A percentile compares a stretch with the other conserved stretches of the same genome.
phyloP scores from a whole-genome alignment of 2,329 filamentous ascomycete genomes.

The Sporothrix phasma region DNA sequence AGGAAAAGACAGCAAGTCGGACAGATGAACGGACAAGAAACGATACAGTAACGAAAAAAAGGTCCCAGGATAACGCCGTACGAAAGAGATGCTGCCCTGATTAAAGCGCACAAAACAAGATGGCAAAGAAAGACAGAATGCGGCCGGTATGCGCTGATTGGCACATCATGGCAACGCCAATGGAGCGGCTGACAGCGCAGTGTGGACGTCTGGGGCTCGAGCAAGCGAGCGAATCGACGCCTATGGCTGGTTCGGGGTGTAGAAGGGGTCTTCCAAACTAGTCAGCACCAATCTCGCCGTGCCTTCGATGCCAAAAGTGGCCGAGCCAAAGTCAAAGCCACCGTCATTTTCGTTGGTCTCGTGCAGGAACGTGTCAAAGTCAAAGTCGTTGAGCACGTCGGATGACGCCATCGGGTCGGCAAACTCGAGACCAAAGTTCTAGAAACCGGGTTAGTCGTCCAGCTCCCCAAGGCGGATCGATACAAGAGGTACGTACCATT shows the following conservation, averaged over 20 bases:
- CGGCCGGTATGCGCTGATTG: neutral
- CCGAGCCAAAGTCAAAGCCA: slow-evolving; percentile 45
- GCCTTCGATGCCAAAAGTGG: slow-evolving; percentile 44
- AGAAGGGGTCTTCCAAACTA: slow-evolving; percentile 4
- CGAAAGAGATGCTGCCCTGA: slow-evolving; percentile 10
- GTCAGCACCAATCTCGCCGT: slow-evolving; percentile 36
- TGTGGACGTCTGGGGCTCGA: neutral
- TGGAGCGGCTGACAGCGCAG: neutral
- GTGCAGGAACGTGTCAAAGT: slow-evolving; percentile 59
- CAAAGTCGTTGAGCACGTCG: slow-evolving; percentile 56
- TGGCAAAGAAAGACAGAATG: neutral
- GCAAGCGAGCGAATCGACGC: no score
- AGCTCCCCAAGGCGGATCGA: no score
- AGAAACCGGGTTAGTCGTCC: neutral
- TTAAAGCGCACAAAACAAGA: slow-evolving; percentile 1
- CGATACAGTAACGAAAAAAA: neutral
- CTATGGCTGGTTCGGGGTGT: no score
- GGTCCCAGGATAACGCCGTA: slow-evolving; percentile 9
- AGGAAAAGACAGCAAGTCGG: neutral
- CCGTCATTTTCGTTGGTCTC: slow-evolving; percentile 40
- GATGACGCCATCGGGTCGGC: slow-evolving; percentile 42
- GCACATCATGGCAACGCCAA: neutral
- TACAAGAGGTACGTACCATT: slow-evolving; percentile 32
- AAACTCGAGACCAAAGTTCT: slow-evolving; percentile 44
- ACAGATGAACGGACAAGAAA: neutral